Percentiles rank a stretch among this genome's conserved stretches.
phyloP scores from a whole-genome alignment of 1,139 yeast genomes.

The Spathaspora sp. region DNA sequence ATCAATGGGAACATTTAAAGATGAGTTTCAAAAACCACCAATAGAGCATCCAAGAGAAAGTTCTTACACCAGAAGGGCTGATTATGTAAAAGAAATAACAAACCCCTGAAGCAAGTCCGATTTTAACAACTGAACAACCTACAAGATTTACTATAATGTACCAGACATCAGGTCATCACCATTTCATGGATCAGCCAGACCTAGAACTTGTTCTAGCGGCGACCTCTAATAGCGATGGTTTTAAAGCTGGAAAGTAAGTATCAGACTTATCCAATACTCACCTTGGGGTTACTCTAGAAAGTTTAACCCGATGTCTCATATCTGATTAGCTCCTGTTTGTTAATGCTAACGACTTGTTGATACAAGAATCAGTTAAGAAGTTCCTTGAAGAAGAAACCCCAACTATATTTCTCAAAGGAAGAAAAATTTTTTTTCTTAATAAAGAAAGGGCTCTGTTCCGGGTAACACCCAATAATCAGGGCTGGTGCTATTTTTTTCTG shows the following conservation, averaged over 20 bases:
- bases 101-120: too few relatives aligned
- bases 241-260: conserved; percentile 41
- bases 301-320: conserved; percentile 15
- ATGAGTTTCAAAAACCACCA: too few relatives aligned
- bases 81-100: too few relatives aligned
- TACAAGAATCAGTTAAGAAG: conserved; percentile 7
- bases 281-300: conserved; percentile 22
- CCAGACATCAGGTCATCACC: conserved; percentile 79
- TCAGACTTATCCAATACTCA: not conserved
- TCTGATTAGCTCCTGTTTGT: conserved; percentile 22
- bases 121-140: too few relatives aligned
- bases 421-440: not conserved
- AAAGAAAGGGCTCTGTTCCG: not conserved
- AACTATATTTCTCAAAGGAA: not conserved
- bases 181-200: conserved; percentile 75
- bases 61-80: too few relatives aligned
- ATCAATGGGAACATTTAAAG: too few relatives aligned
- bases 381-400: conserved; percentile 5
- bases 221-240: conserved; percentile 95
- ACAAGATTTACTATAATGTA: conserved; percentile 43
- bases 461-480: not conserved
- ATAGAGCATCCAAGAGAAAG: too few relatives aligned
- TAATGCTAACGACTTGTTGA: conserved; percentile 19
- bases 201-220: conserved; percentile 45
- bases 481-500: not conserved